Evolutionary conservation across 192 early-diverging fungal species (phyloP), one percentile per base, ranked within the genome.

Genomic region (Linderina pennispora): DNA sequence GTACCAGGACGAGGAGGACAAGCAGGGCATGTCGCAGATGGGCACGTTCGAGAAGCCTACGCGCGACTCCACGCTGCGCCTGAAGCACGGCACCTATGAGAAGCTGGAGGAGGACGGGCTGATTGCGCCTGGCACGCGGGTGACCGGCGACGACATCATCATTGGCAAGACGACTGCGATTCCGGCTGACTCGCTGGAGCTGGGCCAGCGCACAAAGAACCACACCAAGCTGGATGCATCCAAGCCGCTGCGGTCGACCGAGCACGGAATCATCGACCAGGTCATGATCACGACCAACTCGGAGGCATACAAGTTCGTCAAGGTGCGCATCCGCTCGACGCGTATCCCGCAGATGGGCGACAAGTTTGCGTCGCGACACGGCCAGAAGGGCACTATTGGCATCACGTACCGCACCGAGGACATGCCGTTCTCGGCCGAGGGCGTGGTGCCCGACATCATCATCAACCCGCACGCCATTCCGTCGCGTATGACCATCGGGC

Each of bases 381-480:
- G 97, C 8, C 97, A 99, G 60, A 99, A 99, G 73, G 97, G 97
- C 49, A 99, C 94, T 1, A 90, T 94, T 40, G 97, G 94, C 50
- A 92, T 97, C 34, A 97, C 93, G 7, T 99, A 97, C 75, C 87
- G 97, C 9, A 86, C 81, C 45, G 97, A 99, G 65, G 97, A 99
- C 61, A 94, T 99, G 91, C 97, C 95, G 2, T 99, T 99, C 74
- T 87, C 94, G 23, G 75, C 70, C 14, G 89, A 97, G 50, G 97
- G 97, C 37, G 79, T 99, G 24, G 85, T 83, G 20, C 97, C 97
- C 4, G 97, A 99, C 74, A 65, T 99, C 53, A 87, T 99, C 48
- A 89, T 99, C 57, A 99, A 98, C 55, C 97, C 97, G 17, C 97
- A 99, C 77, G 97, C 97, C 59, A 99, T 99, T 77, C 97, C 97